A percentile compares a stretch with the other conserved stretches of the same genome.
These are phyloP conservation scores for Typha latifolia DNA, from an alignment of 176 grass and related monocot genomes.

Conservation along the genomic window DNA sequence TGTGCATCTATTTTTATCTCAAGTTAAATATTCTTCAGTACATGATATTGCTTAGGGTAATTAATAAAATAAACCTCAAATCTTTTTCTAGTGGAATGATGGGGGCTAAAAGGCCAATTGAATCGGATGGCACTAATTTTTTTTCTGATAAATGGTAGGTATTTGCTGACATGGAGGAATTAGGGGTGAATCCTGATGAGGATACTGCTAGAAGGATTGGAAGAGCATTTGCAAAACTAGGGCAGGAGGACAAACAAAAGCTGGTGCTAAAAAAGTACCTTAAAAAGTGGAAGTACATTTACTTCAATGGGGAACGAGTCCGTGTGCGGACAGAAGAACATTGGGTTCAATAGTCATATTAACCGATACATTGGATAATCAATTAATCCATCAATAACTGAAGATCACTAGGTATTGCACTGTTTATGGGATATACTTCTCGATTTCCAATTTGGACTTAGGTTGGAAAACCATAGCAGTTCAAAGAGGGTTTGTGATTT, in stretches of 20 bases:
- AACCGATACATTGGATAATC: neutral
- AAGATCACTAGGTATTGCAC: neutral
- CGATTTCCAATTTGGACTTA: too few species aligned
- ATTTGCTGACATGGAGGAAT: constrained; percentile 77
- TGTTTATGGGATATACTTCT: neutral
- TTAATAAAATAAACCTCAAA: neutral
- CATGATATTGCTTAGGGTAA: neutral
- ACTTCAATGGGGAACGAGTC: constrained; percentile 65
- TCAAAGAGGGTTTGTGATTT: too few species aligned
- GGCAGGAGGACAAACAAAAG: constrained; percentile 56
- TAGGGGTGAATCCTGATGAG: constrained; percentile 62
- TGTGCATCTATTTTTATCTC: neutral
- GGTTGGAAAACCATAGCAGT: too few species aligned
- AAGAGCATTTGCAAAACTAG: constrained; percentile 43
- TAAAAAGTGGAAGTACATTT: constrained; percentile 71
- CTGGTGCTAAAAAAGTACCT: constrained; percentile 53
- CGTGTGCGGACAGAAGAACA: constrained; percentile 32
- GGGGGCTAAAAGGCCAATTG: too few species aligned
- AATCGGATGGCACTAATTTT: neutral
- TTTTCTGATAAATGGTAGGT: constrained; percentile 30
- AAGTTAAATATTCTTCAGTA: too few species aligned
- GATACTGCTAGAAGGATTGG: constrained; percentile 75
- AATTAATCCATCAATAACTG: neutral
- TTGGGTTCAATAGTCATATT: neutral
- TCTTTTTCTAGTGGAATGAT: too few species aligned